A percentile compares a stretch with the other conserved stretches of the same genome.
phyloP scores from a whole-genome alignment of 1,284 basidiomycete species.

The Cryptococcus sp. region DNA sequence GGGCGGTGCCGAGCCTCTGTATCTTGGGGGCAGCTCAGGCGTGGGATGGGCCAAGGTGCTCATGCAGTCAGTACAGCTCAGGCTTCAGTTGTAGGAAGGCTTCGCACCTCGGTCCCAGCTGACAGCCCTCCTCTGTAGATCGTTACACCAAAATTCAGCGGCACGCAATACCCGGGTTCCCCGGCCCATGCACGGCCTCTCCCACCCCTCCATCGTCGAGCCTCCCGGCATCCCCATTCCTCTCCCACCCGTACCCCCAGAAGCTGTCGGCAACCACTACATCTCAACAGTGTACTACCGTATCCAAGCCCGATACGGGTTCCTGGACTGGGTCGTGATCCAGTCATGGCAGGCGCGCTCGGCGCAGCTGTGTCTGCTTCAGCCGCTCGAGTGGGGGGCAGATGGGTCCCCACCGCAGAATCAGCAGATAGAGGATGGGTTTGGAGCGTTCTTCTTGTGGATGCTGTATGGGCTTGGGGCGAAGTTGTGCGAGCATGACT shows the following conservation, averaged over 20 bases:
- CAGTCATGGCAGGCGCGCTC: conserved; percentile 5
- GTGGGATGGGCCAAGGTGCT: conserved; percentile 8
- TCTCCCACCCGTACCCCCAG: conserved; percentile 2
- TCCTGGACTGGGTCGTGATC: conserved; percentile 9
- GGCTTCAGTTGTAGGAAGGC: background rate
- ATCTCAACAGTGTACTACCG: conserved; percentile 11
- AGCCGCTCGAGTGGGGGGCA: background rate
- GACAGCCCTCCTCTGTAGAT: background rate
- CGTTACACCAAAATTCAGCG: background rate
- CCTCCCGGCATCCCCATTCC: background rate
- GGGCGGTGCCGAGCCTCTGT: conserved; percentile 3
- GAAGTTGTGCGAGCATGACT: conserved; percentile 8
- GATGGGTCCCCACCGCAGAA: background rate
- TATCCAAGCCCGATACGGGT: conserved; percentile 11
- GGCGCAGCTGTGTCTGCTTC: conserved; percentile 1
- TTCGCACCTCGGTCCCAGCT: background rate
- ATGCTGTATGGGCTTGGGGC: conserved; percentile 11
- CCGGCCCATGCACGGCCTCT: background rate
- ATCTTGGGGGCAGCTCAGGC: conserved; percentile 11
- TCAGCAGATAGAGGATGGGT: conserved; percentile 1
- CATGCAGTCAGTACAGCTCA: conserved; percentile 2
- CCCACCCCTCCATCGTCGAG: too few species aligned
- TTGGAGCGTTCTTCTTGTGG: conserved; percentile 11
- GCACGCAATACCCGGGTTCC: background rate
- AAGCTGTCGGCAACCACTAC: conserved; percentile 7